phyloP scores from a whole-genome alignment of 2,329 filamentous ascomycete genomes.

The Graphium sp. region DNA sequence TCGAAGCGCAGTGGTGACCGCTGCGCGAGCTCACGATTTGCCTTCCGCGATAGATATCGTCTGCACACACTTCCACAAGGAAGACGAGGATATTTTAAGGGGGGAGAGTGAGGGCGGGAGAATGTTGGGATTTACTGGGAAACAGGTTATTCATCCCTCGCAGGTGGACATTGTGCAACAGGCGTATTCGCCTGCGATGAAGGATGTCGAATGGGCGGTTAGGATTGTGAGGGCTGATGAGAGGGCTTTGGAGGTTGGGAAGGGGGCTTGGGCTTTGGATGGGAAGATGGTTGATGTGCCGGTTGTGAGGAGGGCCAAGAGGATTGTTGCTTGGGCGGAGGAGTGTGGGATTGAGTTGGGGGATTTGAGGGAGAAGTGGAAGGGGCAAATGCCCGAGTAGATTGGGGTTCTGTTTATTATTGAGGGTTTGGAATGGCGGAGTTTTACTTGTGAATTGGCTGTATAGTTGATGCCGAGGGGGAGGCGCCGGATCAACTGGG shows the following conservation, averaged over 20 bases:
- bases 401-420: too few relatives aligned
- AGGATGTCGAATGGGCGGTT: constrained; percentile 71
- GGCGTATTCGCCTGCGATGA: constrained; percentile 53
- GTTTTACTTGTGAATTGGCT: too few relatives aligned
- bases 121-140: constrained; percentile 79
- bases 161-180: constrained; percentile 63
- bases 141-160: constrained; percentile 85
- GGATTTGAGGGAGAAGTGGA: constrained; percentile 50
- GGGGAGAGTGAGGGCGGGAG: constrained; percentile 66
- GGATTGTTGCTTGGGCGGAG: constrained; percentile 48
- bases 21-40: constrained; percentile 58
- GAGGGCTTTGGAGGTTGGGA: constrained; percentile 59
- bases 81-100: too few relatives aligned
- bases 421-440: too few relatives aligned
- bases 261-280: constrained; percentile 80
- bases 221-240: constrained; percentile 61
- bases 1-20: constrained; percentile 70
- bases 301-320: constrained; percentile 59
- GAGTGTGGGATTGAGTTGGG: constrained; percentile 55
- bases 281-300: constrained; percentile 83
- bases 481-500: too few relatives aligned
- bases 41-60: constrained; percentile 79
- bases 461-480: too few relatives aligned
- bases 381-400: constrained; percentile 65
- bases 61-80: constrained; percentile 63